Conservation (phyloP, 2,329 filamentous ascomycete genomes). For the Myrmaecium sp. region DNA sequence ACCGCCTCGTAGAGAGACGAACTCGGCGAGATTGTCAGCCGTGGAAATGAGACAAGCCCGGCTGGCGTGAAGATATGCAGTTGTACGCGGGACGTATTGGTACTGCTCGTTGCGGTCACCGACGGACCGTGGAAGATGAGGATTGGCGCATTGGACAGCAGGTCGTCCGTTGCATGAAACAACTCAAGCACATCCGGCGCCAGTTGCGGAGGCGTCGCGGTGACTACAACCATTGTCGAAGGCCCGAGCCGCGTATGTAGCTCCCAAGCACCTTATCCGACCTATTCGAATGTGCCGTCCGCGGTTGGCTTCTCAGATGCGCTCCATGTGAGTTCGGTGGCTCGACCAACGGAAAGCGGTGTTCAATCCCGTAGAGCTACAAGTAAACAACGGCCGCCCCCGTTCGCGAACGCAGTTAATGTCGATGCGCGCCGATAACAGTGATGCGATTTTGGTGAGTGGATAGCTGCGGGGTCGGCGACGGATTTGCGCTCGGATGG, state of each 20-base stretch:
- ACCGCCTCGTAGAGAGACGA: conserved; percentile 85
- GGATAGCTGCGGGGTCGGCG: too few species aligned
- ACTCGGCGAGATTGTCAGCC: conserved; percentile 82
- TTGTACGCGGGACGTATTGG: conserved; percentile 86
- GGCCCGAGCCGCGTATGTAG: not conserved
- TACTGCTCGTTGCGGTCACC: conserved; percentile 70
- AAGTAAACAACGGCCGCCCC: too few species aligned
- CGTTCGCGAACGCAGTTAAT: too few species aligned
- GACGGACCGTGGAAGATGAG: conserved; percentile 87
- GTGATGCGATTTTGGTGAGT: too few species aligned
- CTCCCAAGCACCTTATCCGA: not conserved
- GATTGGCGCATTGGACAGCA: conserved; percentile 65
- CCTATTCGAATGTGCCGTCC: too few species aligned
- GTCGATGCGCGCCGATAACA: too few species aligned
- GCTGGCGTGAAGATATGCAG: conserved; percentile 81
- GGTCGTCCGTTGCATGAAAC: conserved; percentile 75
- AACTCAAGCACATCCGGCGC: conserved; percentile 69
- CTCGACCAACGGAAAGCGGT: too few species aligned
- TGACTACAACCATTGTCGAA: conserved; percentile 63
- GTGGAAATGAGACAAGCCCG: conserved; percentile 76
- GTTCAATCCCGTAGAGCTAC: too few species aligned
- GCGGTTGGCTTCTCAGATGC: too few species aligned
- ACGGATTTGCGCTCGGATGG: too few species aligned
- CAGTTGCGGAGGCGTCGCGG: conserved; percentile 56
- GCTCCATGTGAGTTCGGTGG: too few species aligned